Evolutionary conservation across 2,329 filamentous ascomycete genomes (phyloP), one percentile per base, ranked within the genome.

Genomic region (Zopfia rhizophila): DNA sequence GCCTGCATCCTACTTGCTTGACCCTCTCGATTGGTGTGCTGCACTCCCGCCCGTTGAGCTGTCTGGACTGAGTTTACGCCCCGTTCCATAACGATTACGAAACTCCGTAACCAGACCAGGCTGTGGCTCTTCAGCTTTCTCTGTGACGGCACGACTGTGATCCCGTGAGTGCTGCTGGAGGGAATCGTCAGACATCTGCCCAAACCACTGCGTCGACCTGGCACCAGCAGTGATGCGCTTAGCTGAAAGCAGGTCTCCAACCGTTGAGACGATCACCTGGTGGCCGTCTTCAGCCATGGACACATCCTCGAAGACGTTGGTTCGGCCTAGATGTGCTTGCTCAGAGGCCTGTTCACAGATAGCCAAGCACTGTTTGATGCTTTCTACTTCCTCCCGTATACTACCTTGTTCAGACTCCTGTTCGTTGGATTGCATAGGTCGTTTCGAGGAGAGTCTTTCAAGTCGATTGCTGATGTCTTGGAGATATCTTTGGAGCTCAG

Each of bases 261-360:
- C 18, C 12, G 48, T 55, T 25, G 52, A 52, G 12, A 55, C 40
- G 10, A 52, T 40, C 8, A 49, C 27, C 32, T 52, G 40, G 23
- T 52, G 48, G 22, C 33, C 40, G 33, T 55, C 48, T 10, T 55
- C 41, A 7, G 25, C 33, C 13, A 36, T 16, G 16, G 37, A 30
- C 8, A 52, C 39, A 31, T 47, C 38, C 21, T 55, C 48, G 25
- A 46, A 54, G 6, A 44, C 30, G 27, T 52, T 52, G 7, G 36
- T 48, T 30, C 48, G 21, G 23, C 27, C 38, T 37, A 32, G n/a
- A 7, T 40, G 18, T 24, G 30, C 48, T 3, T 51, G 21, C 24
- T 49, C 18, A 14, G 41, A 49, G 16, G 52, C 48, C 23, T 42
- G 24, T 7, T 19, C 25, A 17, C 48, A 52, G 11, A 49, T 29